Evolutionary conservation across 1,284 basidiomycete species (phyloP).

Genomic region (Thelephora terrestris): DNA sequence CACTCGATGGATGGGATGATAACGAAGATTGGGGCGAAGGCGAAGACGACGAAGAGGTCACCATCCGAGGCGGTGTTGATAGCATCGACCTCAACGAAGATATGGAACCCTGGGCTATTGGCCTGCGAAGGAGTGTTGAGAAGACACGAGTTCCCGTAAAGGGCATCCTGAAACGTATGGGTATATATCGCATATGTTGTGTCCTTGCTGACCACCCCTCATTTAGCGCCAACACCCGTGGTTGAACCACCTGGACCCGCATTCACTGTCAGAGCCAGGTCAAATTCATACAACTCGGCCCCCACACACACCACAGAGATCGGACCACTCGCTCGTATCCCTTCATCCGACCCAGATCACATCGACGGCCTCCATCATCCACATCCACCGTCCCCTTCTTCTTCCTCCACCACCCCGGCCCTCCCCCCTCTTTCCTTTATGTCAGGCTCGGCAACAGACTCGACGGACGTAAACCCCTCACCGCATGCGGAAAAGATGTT

Average conservation of each 20-base stretch:
- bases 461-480: slow-evolving; percentile 14
- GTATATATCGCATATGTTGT: not conserved
- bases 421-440: slow-evolving; percentile 54
- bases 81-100: slow-evolving; percentile 39
- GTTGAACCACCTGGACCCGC: slow-evolving; percentile 28
- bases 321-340: slow-evolving; percentile 69
- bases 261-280: slow-evolving; percentile 43
- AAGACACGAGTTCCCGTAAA: slow-evolving; percentile 56
- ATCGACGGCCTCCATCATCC: slow-evolving; percentile 74
- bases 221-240: slow-evolving; percentile 30
- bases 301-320: slow-evolving; percentile 41
- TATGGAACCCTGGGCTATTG: slow-evolving; percentile 61
- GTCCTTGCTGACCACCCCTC: not conserved
- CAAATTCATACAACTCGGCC: slow-evolving; percentile 71
- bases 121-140: slow-evolving; percentile 59
- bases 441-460: slow-evolving; percentile 18
- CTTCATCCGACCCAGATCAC: slow-evolving; percentile 73
- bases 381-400: slow-evolving; percentile 34
- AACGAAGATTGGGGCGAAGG: slow-evolving; percentile 54
- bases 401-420: slow-evolving; percentile 24
- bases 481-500: slow-evolving; percentile 29
- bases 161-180: slow-evolving; percentile 86
- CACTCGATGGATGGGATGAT: slow-evolving; percentile 58
- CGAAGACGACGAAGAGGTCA: slow-evolving; percentile 69
- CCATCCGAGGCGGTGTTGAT: slow-evolving; percentile 50